Evolutionary conservation across 2,329 filamentous ascomycete genomes (phyloP).

Genomic region (Fusarium sp.): DNA sequence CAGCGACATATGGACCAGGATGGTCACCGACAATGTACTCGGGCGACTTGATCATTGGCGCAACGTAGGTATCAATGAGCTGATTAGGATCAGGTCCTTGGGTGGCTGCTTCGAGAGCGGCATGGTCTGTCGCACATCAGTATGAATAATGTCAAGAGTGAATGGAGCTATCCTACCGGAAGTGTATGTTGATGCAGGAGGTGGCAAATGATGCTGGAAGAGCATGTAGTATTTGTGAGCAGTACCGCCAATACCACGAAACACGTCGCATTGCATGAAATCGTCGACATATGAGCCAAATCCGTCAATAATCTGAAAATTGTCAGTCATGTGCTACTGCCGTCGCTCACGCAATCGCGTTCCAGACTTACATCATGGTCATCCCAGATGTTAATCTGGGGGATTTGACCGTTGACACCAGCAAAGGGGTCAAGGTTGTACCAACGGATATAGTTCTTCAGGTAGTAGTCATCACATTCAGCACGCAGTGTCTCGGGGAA

Average conservation of each 20-base stretch:
- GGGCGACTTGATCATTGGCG: conserved; percentile 64
- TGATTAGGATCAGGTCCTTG: conserved; percentile 76
- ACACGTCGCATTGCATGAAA: conserved; percentile 93
- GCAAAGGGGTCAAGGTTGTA: conserved; percentile 88
- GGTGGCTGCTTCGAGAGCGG: conserved; percentile 47
- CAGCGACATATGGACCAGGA: conserved; percentile 88
- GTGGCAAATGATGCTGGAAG: conserved; percentile 93
- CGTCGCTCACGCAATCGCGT: not conserved
- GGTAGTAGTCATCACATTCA: conserved; percentile 89
- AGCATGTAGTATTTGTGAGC: conserved; percentile 99
- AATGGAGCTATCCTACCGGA: conserved; percentile 29
- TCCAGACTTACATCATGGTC: conserved; percentile 78
- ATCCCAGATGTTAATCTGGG: conserved; percentile 98
- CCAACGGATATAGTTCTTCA: conserved; percentile 88
- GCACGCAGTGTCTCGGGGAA: conserved; percentile 84
- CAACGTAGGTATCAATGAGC: conserved; percentile 78
- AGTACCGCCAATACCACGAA: conserved; percentile 88
- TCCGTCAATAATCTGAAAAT: conserved; percentile 80
- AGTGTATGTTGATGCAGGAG: conserved; percentile 86
- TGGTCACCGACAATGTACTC: conserved; percentile 83
- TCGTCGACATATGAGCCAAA: conserved; percentile 94
- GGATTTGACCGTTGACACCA: conserved; percentile 87
- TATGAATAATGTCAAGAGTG: not conserved
- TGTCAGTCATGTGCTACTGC: conserved; percentile 49
- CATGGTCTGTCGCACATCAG: conserved; percentile 40